Evolutionary conservation across 2,329 filamentous ascomycete species (phyloP).

Genomic region (Epichloe elymi): DNA sequence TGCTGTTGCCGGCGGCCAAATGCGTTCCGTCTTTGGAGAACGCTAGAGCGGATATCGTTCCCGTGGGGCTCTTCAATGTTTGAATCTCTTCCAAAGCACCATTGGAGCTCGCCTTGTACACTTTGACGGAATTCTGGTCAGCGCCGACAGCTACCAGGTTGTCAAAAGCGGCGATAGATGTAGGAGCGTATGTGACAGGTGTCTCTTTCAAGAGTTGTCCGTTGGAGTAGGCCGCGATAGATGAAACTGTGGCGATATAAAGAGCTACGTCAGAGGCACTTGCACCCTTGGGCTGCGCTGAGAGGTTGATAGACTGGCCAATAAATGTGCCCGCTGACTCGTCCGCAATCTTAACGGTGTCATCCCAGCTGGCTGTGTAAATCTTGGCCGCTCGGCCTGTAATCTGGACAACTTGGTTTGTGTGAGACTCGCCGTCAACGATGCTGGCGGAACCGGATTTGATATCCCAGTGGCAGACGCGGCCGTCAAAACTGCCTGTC

Average conservation of each 20-base stretch:
- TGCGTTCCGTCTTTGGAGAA: conserved; percentile 70
- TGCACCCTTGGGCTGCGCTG: conserved; percentile 70
- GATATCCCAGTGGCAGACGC: conserved; percentile 74
- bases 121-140: conserved; percentile 58
- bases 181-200: conserved; percentile 51
- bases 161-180: conserved; percentile 56
- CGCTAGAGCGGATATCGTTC: conserved; percentile 63
- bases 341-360: conserved; percentile 71
- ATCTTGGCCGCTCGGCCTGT: conserved; percentile 47
- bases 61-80: conserved; percentile 54
- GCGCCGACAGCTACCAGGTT: conserved; percentile 61
- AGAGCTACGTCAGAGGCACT: conserved; percentile 38
- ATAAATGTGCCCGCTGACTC: conserved; percentile 62
- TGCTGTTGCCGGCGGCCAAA: conserved; percentile 69
- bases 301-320: conserved; percentile 52
- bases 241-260: conserved; percentile 43
- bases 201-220: conserved; percentile 47
- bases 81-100: conserved; percentile 40
- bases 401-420: conserved; percentile 75
- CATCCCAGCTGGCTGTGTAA: conserved; percentile 91
- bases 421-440: conserved; percentile 70
- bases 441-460: conserved; percentile 52
- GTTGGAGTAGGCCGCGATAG: conserved; percentile 41
- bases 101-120: conserved; percentile 49
- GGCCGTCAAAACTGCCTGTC: conserved; percentile 87